Conservation (phyloP, 73 alveolate species). For the Durusdinium trenchii region DNA sequence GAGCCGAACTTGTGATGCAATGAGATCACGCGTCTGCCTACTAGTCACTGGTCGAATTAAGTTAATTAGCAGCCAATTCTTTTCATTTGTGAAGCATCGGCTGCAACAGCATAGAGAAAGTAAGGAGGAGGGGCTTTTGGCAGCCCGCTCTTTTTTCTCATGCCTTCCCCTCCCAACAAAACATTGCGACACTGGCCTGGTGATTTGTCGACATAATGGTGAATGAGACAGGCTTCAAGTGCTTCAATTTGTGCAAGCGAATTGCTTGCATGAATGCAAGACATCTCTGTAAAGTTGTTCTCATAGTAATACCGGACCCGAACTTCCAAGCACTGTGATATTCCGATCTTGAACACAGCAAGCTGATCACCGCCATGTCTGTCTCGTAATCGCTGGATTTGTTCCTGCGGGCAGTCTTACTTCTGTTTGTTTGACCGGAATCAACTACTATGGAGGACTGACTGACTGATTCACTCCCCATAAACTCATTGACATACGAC, state of each 20-base stretch:
- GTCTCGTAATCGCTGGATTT: neutral
- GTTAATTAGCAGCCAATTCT: neutral
- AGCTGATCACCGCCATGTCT: neutral
- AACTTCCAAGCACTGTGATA: neutral
- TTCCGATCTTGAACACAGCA: slow-evolving; percentile 43
- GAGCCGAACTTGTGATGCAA: too few species aligned
- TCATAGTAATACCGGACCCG: neutral
- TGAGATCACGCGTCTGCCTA: neutral
- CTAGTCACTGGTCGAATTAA: too few species aligned
- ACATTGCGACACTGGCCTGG: slow-evolving; percentile 29
- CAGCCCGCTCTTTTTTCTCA: neutral
- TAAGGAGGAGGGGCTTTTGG: slow-evolving; percentile 7
- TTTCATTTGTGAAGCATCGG: neutral
- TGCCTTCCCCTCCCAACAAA: slow-evolving; percentile 1
- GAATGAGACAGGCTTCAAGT: slow-evolving; percentile 7
- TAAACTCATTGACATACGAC: neutral
- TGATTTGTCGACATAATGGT: neutral
- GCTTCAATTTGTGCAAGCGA: slow-evolving; percentile 29
- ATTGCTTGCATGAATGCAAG: slow-evolving; percentile 14
- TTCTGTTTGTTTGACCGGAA: neutral
- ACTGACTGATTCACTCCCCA: neutral
- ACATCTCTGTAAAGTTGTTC: slow-evolving; percentile 3
- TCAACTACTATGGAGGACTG: neutral
- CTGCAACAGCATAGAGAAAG: slow-evolving; percentile 28
- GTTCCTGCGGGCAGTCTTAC: neutral